phyloP scores from a whole-genome alignment of 345 rosid genomes.

The Pugionium cornutum region DNA sequence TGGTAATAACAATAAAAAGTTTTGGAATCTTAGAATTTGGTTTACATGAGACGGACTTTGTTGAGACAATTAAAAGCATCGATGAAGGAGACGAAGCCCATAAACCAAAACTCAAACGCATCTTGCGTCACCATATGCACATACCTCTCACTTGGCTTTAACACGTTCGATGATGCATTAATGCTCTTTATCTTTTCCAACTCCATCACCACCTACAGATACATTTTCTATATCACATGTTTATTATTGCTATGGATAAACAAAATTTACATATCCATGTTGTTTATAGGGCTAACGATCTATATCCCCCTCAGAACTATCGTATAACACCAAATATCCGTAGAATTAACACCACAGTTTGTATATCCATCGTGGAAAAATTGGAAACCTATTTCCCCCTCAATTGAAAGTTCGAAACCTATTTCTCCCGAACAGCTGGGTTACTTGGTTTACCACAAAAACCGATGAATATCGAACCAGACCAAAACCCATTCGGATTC shows the following conservation, averaged over 20 bases:
- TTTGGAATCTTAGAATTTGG: not conserved
- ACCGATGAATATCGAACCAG: too few relatives aligned
- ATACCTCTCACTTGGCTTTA: slow-evolving; percentile 61
- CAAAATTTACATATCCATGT: too few relatives aligned
- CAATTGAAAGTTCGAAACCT: too few relatives aligned
- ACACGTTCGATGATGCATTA: slow-evolving; percentile 55
- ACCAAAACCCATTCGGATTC: too few relatives aligned
- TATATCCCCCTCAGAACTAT: too few relatives aligned
- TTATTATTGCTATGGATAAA: not conserved
- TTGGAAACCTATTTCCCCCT: too few relatives aligned
- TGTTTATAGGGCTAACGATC: too few relatives aligned
- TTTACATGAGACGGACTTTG: slow-evolving; percentile 41
- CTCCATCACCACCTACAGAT: slow-evolving; percentile 59
- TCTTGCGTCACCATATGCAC: slow-evolving; percentile 59
- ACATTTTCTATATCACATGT: not conserved
- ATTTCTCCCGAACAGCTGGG: too few relatives aligned
- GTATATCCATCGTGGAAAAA: too few relatives aligned
- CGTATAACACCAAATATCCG: too few relatives aligned
- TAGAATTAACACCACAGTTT: too few relatives aligned
- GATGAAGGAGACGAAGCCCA: slow-evolving; percentile 77
- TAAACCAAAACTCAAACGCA: slow-evolving; percentile 79
- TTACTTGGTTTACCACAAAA: too few relatives aligned
- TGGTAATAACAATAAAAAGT: not conserved
- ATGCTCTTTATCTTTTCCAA: slow-evolving; percentile 58
- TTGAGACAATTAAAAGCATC: slow-evolving; percentile 67